Conservation (phyloP, 257 asterid genomes). For the Solanum etuberosum region DNA sequence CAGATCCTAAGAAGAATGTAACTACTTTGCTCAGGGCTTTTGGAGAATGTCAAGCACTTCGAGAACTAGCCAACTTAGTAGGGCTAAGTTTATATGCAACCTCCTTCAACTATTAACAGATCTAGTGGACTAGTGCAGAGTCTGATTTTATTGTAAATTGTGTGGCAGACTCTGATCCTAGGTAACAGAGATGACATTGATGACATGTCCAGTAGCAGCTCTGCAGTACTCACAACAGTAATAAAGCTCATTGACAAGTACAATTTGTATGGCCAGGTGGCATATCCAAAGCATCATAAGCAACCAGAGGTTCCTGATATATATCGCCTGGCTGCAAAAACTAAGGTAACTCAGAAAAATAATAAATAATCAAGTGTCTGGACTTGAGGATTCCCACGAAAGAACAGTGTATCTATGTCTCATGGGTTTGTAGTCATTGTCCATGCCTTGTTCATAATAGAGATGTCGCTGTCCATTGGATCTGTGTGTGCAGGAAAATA, state of each 20-base stretch:
- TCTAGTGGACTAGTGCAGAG: neutral
- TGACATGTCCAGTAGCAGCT: slow-evolving; percentile 50
- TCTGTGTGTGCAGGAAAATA: neutral
- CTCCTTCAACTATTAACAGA: neutral
- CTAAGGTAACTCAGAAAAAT: slow-evolving; percentile 30
- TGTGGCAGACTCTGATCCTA: slow-evolving; percentile 43
- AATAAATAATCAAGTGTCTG: neutral
- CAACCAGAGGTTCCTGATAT: slow-evolving; percentile 55
- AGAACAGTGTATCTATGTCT: neutral
- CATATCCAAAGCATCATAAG: slow-evolving; percentile 60
- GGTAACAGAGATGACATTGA: slow-evolving; percentile 66
- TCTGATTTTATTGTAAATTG: neutral
- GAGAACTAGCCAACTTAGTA: slow-evolving; percentile 66
- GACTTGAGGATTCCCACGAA: neutral
- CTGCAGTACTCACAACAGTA: slow-evolving; percentile 45
- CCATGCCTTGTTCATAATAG: neutral
- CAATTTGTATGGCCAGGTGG: slow-evolving; percentile 54
- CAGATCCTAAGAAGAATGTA: slow-evolving; percentile 62
- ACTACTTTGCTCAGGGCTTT: slow-evolving; percentile 57
- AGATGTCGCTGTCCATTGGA: neutral
- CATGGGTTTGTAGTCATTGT: neutral
- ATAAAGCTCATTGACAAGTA: slow-evolving; percentile 54
- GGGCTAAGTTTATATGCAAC: neutral
- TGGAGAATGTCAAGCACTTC: slow-evolving; percentile 62
- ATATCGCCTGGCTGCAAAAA: slow-evolving; percentile 59